Percentiles rank a stretch among this genome's conserved stretches.
These are phyloP conservation scores for Solanum pimpinellifolium DNA, from an alignment of 257 asterid species.

Conservation along the genomic window DNA sequence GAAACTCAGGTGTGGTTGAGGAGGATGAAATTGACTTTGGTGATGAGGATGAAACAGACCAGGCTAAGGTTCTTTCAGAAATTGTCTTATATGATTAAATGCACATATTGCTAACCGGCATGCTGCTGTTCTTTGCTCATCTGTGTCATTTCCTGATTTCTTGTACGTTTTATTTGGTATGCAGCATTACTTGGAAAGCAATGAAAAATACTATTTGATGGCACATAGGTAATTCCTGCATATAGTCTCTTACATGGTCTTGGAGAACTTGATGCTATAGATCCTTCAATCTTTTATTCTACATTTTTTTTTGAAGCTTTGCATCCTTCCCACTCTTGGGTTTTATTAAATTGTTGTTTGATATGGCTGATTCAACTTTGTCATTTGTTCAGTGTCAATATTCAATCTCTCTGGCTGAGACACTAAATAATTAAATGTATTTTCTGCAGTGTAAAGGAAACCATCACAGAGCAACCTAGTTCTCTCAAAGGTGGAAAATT, in stretches of 20 bases:
- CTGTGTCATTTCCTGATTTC: background rate
- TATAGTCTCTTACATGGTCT: slow-evolving; percentile 3
- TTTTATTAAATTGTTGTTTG: background rate
- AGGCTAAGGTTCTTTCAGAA: slow-evolving; percentile 67
- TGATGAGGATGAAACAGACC: slow-evolving; percentile 86
- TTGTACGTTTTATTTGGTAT: slow-evolving; percentile 18
- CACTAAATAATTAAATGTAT: background rate
- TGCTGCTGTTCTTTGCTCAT: slow-evolving; percentile 2
- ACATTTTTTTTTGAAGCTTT: background rate
- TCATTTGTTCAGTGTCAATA: background rate
- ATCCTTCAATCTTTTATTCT: background rate
- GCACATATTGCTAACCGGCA: background rate
- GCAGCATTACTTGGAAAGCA: slow-evolving; percentile 99
- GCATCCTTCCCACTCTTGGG: background rate
- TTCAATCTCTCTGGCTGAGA: background rate
- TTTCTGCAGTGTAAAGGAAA: slow-evolving; percentile 78
- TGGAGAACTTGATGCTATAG: background rate
- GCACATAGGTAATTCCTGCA: slow-evolving; percentile 78
- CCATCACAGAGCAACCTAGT: slow-evolving; percentile 61
- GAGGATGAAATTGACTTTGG: slow-evolving; percentile 49
- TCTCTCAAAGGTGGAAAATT: slow-evolving; percentile 81
- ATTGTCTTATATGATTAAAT: background rate
- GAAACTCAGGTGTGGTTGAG: slow-evolving; percentile 33
- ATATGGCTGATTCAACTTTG: background rate
- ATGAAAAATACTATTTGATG: slow-evolving; percentile 95